phyloP scores from a whole-genome alignment of 805 yeast genomes.

The Danielia reshetovae region DNA sequence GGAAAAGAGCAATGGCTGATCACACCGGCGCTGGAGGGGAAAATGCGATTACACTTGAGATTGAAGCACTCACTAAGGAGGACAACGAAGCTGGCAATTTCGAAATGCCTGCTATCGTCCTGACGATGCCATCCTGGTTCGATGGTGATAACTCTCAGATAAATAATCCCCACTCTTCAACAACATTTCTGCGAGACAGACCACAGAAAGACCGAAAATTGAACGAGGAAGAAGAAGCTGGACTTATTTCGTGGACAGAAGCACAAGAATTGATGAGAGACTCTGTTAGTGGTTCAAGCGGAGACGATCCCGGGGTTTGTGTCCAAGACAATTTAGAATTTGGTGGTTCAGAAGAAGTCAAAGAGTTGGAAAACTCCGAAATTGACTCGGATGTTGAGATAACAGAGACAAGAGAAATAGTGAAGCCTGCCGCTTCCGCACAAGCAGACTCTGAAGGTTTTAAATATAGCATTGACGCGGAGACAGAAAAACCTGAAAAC shows the following conservation, averaged over 20 bases:
- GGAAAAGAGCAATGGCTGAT: too few relatives aligned
- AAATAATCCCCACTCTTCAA: constrained; percentile 5
- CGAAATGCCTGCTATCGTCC: too few relatives aligned
- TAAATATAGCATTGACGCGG: background rate
- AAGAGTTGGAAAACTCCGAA: background rate
- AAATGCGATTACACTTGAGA: too few relatives aligned
- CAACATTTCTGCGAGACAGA: constrained; percentile 7
- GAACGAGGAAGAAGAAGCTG: constrained; percentile 44
- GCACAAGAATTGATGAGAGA: constrained; percentile 30
- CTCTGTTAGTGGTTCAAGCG: background rate
- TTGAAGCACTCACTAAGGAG: too few relatives aligned
- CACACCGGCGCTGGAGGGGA: too few relatives aligned
- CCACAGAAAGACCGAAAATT: constrained; percentile 1
- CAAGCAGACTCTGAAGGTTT: too few relatives aligned
- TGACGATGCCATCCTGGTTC: constrained; percentile 26
- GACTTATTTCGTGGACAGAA: constrained; percentile 50
- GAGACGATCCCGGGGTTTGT: too few relatives aligned
- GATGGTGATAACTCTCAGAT: constrained; percentile 11
- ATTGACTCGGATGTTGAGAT: constrained; percentile 10
- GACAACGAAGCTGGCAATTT: too few relatives aligned
- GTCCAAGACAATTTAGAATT: background rate
- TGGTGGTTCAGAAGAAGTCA: constrained; percentile 1
- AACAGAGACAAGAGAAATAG: constrained; percentile 1
- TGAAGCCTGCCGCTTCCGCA: background rate
- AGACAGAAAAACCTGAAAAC: constrained; percentile 1